Evolutionary conservation across 148 eudicot genomes (phyloP).

Genomic region (Oxyria digyna): DNA sequence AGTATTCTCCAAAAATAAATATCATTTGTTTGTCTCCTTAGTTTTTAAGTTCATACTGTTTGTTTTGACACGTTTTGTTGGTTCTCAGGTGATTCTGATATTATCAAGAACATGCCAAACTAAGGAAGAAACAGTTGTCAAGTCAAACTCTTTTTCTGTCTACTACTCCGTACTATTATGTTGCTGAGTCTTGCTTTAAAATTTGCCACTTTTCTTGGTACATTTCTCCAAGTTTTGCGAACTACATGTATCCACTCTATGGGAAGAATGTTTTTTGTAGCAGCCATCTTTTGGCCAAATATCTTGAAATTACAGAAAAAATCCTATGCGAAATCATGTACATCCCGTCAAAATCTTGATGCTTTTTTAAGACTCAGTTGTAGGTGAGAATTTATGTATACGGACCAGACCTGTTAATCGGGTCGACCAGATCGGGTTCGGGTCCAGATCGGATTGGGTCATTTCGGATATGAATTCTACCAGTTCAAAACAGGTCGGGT

Average conservation of each 20-base stretch:
- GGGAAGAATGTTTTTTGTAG: not conserved
- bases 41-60: not conserved
- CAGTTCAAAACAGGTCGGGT: no score
- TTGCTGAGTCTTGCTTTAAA: not conserved
- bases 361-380: no score
- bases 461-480: no score
- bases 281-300: not conserved
- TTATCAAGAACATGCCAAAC: constrained; percentile 43
- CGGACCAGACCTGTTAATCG: no score
- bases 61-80: not conserved
- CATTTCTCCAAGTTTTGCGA: not conserved
- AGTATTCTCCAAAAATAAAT: not conserved
- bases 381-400: no score
- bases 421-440: no score
- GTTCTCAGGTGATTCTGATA: constrained; percentile 44
- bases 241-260: not conserved
- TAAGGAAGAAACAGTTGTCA: constrained; percentile 7
- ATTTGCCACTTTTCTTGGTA: not conserved
- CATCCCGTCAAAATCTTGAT: no score
- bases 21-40: not conserved
- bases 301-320: no score
- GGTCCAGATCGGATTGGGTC: no score
- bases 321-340: no score
- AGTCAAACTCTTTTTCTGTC: not conserved
- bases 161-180: not conserved